phyloP scores from a whole-genome alignment of 306 rosid species.

The Lagenaria siceraria region DNA sequence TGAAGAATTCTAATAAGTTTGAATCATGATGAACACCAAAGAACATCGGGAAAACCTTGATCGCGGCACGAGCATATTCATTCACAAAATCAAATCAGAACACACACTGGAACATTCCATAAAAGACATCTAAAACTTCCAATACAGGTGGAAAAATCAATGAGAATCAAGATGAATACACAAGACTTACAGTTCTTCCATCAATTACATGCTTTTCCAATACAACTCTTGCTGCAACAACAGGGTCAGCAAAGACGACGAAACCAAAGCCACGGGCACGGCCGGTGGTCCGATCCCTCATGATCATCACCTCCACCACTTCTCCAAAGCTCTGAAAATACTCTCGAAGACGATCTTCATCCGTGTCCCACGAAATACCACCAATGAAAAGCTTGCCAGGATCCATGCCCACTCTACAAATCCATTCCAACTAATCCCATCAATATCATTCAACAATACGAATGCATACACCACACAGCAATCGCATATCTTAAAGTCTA shows the following conservation, averaged over 20 bases:
- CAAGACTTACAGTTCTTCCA: slow-evolving; percentile 77
- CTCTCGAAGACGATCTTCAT: slow-evolving; percentile 86
- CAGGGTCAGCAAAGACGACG: slow-evolving; percentile 75
- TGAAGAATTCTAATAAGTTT: not conserved
- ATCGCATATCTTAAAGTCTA: not conserved
- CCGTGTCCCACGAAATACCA: slow-evolving; percentile 98
- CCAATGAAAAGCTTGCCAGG: slow-evolving; percentile 55
- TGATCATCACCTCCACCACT: slow-evolving; percentile 85
- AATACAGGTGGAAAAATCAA: not conserved
- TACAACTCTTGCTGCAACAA: slow-evolving; percentile 65
- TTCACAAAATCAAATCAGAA: not conserved
- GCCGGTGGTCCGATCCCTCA: slow-evolving; percentile 98
- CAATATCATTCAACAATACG: not conserved
- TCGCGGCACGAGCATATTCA: not conserved
- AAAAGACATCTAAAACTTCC: not conserved
- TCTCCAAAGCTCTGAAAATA: slow-evolving; percentile 76
- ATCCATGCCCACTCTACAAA: slow-evolving; percentile 14
- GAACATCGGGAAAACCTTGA: not conserved
- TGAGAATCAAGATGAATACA: not conserved
- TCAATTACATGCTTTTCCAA: slow-evolving; percentile 84
- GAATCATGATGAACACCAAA: not conserved
- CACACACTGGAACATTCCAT: not conserved
- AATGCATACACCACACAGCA: not conserved
- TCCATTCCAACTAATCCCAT: slow-evolving; percentile 2
- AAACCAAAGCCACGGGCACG: slow-evolving; percentile 97